A percentile compares a stretch with the other conserved stretches of the same genome.
phyloP scores from a whole-genome alignment of 768 basidiomycete genomes.

The Calvatia gigantea region DNA sequence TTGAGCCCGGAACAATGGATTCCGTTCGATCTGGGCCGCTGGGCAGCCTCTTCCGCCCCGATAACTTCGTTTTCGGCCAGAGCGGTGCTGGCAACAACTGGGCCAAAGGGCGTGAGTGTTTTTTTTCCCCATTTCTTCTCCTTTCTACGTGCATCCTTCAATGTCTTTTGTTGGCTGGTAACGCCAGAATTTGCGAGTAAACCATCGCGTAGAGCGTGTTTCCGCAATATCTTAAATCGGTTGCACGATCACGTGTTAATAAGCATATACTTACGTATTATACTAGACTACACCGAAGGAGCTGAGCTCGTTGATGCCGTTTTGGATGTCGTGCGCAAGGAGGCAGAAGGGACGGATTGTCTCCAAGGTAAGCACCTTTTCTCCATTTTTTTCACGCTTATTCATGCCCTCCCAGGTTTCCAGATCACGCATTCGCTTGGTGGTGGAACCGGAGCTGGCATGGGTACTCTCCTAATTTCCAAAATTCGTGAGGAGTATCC shows the following conservation, averaged over 20 bases:
- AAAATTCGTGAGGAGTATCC: constrained; percentile 99
- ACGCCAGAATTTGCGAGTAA: constrained; percentile 19
- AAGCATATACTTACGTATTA: constrained; percentile 12
- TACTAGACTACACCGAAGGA: constrained; percentile 84
- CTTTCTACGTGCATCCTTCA: not conserved
- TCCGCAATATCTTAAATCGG: constrained; percentile 10
- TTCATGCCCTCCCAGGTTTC: constrained; percentile 63
- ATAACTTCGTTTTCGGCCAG: constrained; percentile 98
- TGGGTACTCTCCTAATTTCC: constrained; percentile 98
- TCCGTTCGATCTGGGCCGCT: constrained; percentile 88
- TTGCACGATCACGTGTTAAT: constrained; percentile 15
- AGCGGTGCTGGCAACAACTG: constrained; percentile 99
- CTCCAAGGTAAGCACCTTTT: constrained; percentile 73
- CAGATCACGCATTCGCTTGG: constrained; percentile 98
- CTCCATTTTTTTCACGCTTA: constrained; percentile 5
- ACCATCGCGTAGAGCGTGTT: constrained; percentile 15
- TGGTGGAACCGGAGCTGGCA: constrained; percentile 99
- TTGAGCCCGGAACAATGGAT: constrained; percentile 97
- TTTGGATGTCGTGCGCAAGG: constrained; percentile 97
- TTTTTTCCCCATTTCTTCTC: constrained; percentile 21
- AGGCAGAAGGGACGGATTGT: constrained; percentile 96
- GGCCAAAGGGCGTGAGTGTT: constrained; percentile 95
- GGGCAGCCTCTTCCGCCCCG: constrained; percentile 91
- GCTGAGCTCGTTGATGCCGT: constrained; percentile 99
- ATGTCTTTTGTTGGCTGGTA: not conserved